Evolutionary conservation across 768 basidiomycete genomes (phyloP).

Genomic region (Obba rivulosa): DNA sequence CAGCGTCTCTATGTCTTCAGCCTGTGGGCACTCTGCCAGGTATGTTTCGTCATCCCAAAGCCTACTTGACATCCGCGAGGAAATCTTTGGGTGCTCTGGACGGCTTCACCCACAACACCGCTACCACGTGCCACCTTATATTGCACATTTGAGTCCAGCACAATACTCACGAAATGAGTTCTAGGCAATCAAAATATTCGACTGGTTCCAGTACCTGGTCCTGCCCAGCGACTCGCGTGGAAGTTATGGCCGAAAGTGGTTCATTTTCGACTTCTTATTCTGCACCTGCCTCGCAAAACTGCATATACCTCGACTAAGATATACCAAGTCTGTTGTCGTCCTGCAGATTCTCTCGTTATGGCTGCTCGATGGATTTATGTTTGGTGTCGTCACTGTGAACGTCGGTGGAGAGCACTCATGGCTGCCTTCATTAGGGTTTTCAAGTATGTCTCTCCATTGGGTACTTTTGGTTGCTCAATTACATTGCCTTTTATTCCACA

Average conservation of each 20-base stretch:
- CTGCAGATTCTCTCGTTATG: constrained; percentile 59
- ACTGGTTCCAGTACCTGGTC: constrained; percentile 54
- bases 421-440: constrained; percentile 15
- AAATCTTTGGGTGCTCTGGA: no score
- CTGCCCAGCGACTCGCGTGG: constrained; percentile 37
- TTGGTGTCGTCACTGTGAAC: constrained; percentile 66
- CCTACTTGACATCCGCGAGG: no score
- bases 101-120: no score
- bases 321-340: constrained; percentile 54
- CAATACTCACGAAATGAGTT: background rate
- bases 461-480: background rate
- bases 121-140: no score
- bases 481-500: constrained; percentile 19
- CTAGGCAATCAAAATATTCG: constrained; percentile 73
- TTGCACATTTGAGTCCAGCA: background rate
- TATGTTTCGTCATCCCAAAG: constrained; percentile 18
- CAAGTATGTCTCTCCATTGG: constrained; percentile 25
- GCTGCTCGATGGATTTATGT: constrained; percentile 63
- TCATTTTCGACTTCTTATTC: constrained; percentile 62
- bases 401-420: constrained; percentile 30
- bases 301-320: constrained; percentile 70
- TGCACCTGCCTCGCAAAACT: constrained; percentile 52
- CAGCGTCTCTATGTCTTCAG: constrained; percentile 78
- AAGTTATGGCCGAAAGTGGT: constrained; percentile 59
- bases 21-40: constrained; percentile 73